Evolutionary conservation across 768 basidiomycete genomes (phyloP).

Genomic region (Pholiota conissans): DNA sequence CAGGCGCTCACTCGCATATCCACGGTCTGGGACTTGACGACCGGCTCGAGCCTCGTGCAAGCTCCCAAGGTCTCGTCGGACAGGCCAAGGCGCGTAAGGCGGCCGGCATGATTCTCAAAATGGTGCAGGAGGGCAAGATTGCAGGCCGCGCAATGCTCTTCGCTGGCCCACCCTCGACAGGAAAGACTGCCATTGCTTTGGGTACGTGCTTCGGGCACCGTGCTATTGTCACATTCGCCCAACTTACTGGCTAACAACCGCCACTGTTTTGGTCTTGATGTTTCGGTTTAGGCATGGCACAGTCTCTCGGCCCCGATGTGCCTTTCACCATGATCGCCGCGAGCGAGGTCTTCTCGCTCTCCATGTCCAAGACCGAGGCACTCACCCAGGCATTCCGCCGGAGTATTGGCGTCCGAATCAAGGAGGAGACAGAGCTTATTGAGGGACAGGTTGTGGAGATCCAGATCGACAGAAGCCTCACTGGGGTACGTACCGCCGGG

Average conservation of each 20-base stretch:
- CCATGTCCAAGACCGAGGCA: slow-evolving; percentile 98
- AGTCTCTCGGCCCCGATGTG: slow-evolving; percentile 90
- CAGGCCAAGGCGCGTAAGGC: slow-evolving; percentile 96
- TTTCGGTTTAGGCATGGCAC: slow-evolving; percentile 79
- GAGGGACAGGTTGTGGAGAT: slow-evolving; percentile 99
- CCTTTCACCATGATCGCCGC: slow-evolving; percentile 98
- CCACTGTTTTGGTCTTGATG: not conserved
- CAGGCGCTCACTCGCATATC: slow-evolving; percentile 93
- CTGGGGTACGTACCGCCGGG: slow-evolving; percentile 63
- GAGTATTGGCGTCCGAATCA: slow-evolving; percentile 96
- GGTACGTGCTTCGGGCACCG: slow-evolving; percentile 48
- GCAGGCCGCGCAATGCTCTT: slow-evolving; percentile 96
- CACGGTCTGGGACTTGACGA: slow-evolving; percentile 94
- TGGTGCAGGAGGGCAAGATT: slow-evolving; percentile 96
- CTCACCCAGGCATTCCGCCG: slow-evolving; percentile 95
- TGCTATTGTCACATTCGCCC: not conserved
- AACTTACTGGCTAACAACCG: slow-evolving; percentile 18
- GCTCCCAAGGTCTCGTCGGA: slow-evolving; percentile 95
- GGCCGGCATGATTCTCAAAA: slow-evolving; percentile 95
- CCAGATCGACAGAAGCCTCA: slow-evolving; percentile 95
- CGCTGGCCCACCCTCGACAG: slow-evolving; percentile 95
- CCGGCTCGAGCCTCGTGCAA: slow-evolving; percentile 83
- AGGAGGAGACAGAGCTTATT: slow-evolving; percentile 96
- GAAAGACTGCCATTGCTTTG: slow-evolving; percentile 97
- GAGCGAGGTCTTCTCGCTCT: slow-evolving; percentile 96